phyloP scores from a whole-genome alignment of 768 basidiomycete genomes.

The Leccinum boreale region DNA sequence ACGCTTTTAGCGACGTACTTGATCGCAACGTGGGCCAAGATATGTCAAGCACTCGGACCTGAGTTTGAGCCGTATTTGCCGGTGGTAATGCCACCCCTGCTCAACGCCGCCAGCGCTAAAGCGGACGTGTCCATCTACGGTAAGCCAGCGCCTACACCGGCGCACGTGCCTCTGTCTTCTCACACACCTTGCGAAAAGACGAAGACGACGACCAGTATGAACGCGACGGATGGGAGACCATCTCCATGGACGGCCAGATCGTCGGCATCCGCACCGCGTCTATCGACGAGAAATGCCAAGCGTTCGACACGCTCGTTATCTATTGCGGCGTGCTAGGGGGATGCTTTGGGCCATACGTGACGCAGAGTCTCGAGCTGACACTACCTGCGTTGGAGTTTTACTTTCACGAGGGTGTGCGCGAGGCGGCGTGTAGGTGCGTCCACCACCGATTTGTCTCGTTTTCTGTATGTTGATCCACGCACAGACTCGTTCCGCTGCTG shows the following conservation, averaged over 20 bases:
- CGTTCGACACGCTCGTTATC: constrained; percentile 83
- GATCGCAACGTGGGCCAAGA: constrained; percentile 85
- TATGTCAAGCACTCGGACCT: constrained; percentile 79
- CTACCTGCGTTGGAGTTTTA: constrained; percentile 70
- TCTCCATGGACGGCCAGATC: constrained; percentile 72
- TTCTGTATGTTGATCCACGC: too few species aligned
- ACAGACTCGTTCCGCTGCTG: constrained; percentile 70
- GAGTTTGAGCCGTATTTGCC: constrained; percentile 88
- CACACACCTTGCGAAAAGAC: constrained; percentile 38
- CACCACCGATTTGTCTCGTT: not conserved
- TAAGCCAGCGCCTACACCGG: constrained; percentile 20
- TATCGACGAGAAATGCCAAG: constrained; percentile 85
- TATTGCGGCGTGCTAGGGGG: constrained; percentile 68
- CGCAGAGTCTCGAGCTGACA: constrained; percentile 68
- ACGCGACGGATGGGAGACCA: constrained; percentile 76
- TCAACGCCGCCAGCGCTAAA: constrained; percentile 75
- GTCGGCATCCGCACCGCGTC: constrained; percentile 76
- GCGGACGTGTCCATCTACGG: constrained; percentile 75
- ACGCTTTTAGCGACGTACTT: constrained; percentile 72
- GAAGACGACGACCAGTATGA: constrained; percentile 53
- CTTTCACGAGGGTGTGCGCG: constrained; percentile 83
- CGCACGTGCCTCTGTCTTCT: not conserved
- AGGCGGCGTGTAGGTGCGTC: constrained; percentile 70
- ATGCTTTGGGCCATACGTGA: constrained; percentile 68
- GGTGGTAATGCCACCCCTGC: constrained; percentile 76